These are phyloP conservation scores for Rhizopus stolonifer DNA, from an alignment of 371 early-diverging fungal genomes.

Conservation along the genomic window DNA sequence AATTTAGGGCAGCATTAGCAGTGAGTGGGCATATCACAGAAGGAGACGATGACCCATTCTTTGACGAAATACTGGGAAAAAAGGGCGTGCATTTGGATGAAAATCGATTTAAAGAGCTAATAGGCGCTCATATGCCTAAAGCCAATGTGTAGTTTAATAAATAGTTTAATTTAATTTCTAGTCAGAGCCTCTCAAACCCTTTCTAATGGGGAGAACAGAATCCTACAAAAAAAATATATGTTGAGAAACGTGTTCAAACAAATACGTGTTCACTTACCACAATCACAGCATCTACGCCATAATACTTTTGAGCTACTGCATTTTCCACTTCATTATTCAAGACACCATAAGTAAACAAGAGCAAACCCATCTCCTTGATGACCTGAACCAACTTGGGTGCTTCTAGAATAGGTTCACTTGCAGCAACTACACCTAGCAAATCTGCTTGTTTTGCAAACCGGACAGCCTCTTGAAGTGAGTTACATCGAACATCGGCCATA, in stretches of 20 bases:
- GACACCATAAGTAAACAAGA: slow-evolving; percentile 87
- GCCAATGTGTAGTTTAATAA: slow-evolving; percentile 2
- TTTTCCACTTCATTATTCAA: slow-evolving; percentile 77
- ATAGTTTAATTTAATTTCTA: slow-evolving; percentile 1
- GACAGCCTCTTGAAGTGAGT: slow-evolving; percentile 84
- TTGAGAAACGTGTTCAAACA: neutral
- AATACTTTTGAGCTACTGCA: slow-evolving; percentile 70
- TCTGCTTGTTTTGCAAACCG: slow-evolving; percentile 76
- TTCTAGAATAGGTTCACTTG: slow-evolving; percentile 74
- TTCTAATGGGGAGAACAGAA: slow-evolving; percentile 59
- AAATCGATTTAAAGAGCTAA: slow-evolving; percentile 37
- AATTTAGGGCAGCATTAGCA: slow-evolving; percentile 45
- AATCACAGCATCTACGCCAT: slow-evolving; percentile 83
- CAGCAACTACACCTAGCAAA: slow-evolving; percentile 83
- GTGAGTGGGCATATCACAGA: slow-evolving; percentile 49
- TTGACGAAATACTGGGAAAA: slow-evolving; percentile 47
- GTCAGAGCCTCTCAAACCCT: slow-evolving; percentile 50
- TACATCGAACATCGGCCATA: slow-evolving; percentile 82
- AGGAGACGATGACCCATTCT: slow-evolving; percentile 50
- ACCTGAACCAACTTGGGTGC: slow-evolving; percentile 75
- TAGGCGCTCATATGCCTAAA: slow-evolving; percentile 30
- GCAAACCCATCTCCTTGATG: slow-evolving; percentile 71
- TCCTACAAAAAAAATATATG: slow-evolving; percentile 32
- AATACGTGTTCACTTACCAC: slow-evolving; percentile 58
- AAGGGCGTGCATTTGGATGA: slow-evolving; percentile 38